Evolutionary conservation across 2,329 filamentous ascomycete genomes (phyloP), one percentile per base, ranked within the genome.

Genomic region (Cladosporium sphaerospermum): DNA sequence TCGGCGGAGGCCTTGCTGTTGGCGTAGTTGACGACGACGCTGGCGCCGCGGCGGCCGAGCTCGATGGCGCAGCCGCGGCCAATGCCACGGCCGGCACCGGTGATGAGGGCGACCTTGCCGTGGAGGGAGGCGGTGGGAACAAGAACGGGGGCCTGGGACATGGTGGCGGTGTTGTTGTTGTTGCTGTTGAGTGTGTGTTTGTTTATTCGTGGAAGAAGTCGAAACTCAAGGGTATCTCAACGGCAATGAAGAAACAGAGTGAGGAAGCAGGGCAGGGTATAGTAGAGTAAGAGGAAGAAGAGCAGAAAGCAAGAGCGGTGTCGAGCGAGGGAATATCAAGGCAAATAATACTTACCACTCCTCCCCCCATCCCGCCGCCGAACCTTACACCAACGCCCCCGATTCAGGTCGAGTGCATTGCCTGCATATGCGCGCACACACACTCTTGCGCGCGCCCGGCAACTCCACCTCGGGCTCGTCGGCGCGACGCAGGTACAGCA

Each of bases 21-120:
- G 58, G 81, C 81, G 61, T 82, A 78, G 71, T 87, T 88, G 66
- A 88, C 78, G 23, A 86, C 75, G 49, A 88, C 75, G 52, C 75
- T 80, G 62, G 79, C 80, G 39, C 84, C 84, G 58, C 82, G 82
- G 65, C 78, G 76, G 66, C 78, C 83, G 39, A 87, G 81, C 69
- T 86, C 83, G 51, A 85, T 75, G 58, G 84, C 83, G 50, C 84
- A 84, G 50, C 82, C 82, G 49, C 75, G 73, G 37, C 84, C 84
- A 62, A 87, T 87, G 53, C 84, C 84, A 34, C 83, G 82, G 49
- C 82, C 81, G 52, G 79, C 73, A 39, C 80, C 84, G 13, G 84
- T 87, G 67, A 87, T 75, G 57, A 87, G 75, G 54, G 82, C 71
- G 71, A 78, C 75, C 62, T 78, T 75, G 65, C 71, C 73, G 61